Evolutionary conservation across 768 basidiomycete species (phyloP), one percentile per base, ranked within the genome.

Genomic region (Termitomyces sp.): DNA sequence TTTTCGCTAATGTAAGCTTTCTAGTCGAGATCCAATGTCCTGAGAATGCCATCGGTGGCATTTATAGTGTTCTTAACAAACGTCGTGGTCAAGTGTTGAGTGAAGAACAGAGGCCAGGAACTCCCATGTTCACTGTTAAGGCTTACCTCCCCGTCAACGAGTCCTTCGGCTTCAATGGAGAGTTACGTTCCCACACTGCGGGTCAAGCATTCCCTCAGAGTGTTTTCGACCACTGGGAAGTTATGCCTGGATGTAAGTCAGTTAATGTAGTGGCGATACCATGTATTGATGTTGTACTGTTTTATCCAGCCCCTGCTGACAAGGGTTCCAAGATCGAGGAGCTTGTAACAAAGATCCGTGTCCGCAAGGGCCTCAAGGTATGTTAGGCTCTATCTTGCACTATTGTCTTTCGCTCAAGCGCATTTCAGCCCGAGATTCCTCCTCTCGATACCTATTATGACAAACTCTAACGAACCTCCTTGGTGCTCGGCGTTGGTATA

Each of bases 61-160:
- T 99, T 78, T 98, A 98, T 86, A 85, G 82, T 55, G 83, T 83
- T 56, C 77, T 94, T 76, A 98, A 98, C 86, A 94, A 90, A 80
- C 91, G 95, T 71, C 91, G 96, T 84, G 96, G 96, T 63, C 95
- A 98, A 72, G 96, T 99, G 61, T 95, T 96, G 84, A 91, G 90
- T 65, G 93, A 98, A 77, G 97, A 98, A 76, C 97, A 98, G 78
- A 82, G 95, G 68, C 81, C 87, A 4, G 96, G 97, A 79, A 99
- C 97, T 18, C 97, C 97, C 60, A 97, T 98, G 95, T 97, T 96
- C 87, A 98, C 91, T 50, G 91, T 99, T 76, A 98, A 97, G 84
- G 95, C 95, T 37, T 94, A 93, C 80, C 82, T 95, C 33, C 94
- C 94, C 65, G 92, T 94, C 74, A 78, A 79, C 72, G 92, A 94